Evolutionary conservation across 2,329 filamentous ascomycete species (phyloP), one percentile per base, ranked within the genome.

Genomic region (Neodidymelliopsis sp.): DNA sequence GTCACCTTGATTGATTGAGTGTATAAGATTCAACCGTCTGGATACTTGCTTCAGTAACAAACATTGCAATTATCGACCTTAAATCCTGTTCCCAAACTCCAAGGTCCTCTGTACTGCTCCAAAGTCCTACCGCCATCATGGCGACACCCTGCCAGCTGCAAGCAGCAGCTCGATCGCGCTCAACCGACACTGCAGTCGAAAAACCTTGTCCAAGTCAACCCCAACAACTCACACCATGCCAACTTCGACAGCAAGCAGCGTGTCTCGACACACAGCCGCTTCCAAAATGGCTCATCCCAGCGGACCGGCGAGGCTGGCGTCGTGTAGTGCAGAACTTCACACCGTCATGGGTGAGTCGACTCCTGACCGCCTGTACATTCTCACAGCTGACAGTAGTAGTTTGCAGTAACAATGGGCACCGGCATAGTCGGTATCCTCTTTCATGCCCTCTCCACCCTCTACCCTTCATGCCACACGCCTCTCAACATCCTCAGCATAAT

Each of bases 401-500:
- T 65, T 15, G 49, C 56, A 1, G 53, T 64, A 1, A 63, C 60
- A 1, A 64, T 65, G 62, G 59, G 62, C 13, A 67, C 62, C n/a
- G 63, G 61, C 6, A 65, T 64, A 18, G 54, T 65, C 8, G 81
- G 83, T 1, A 80, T 87, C 30, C 74, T 89, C 15, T 75, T 89
- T 6, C 77, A 84, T 57, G 78, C 80, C 11, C 74, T 88, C 9
- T 84, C 85, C 0, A 45, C 48, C 2, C 36, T 62, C 3, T 88
- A 84, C 63, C 79, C 84, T 40, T 76, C 74, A 1, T 43, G 57
- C 9, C 83, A 80, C 2, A 18, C 25, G 8, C 35, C 49, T 72
- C 73, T 88, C 1, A 74, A 79, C 54, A 81, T 78, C 57, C 73
- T 87, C 24, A 83, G 83, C 3, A 79, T 83, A 31, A 64, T 78